Evolutionary conservation across 345 rosid genomes (phyloP).

Genomic region (Populus ilicifolia): DNA sequence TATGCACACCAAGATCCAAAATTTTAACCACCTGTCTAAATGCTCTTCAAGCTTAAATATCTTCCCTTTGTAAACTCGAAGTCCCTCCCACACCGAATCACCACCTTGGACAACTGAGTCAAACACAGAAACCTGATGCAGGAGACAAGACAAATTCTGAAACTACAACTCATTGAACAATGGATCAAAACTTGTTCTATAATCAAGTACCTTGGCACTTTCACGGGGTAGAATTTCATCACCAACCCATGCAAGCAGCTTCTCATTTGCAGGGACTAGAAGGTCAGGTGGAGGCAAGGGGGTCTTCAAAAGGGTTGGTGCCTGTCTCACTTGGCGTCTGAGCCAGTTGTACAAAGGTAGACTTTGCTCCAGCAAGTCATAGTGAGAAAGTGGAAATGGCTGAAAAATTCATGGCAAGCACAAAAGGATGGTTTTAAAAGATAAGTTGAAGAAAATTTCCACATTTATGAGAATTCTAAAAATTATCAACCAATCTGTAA

Average conservation of each 20-base stretch:
- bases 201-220: constrained; percentile 58
- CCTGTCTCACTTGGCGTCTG: constrained; percentile 45
- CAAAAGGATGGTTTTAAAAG: too few relatives aligned
- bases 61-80: constrained; percentile 63
- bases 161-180: constrained; percentile 5
- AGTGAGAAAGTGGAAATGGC: constrained; percentile 64
- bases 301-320: constrained; percentile 39
- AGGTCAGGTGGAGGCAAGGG: constrained; percentile 60
- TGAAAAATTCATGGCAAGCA: constrained; percentile 15
- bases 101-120: constrained; percentile 95
- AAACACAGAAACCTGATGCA: constrained; percentile 73
- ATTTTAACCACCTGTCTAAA: constrained; percentile 57
- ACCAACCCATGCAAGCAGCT: constrained; percentile 86
- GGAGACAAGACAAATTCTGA: neutral
- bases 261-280: constrained; percentile 70
- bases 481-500: neutral
- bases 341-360: constrained; percentile 78
- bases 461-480: neutral
- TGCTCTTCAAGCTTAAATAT: constrained; percentile 87
- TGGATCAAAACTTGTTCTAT: constrained; percentile 8
- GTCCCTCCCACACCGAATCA: constrained; percentile 95
- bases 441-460: too few relatives aligned
- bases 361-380: constrained; percentile 70
- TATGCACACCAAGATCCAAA: neutral
- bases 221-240: constrained; percentile 80